Evolutionary conservation across 371 early-diverging fungal genomes (phyloP), one percentile per base, ranked within the genome.

Genomic region (Apophysomyces elegans): DNA sequence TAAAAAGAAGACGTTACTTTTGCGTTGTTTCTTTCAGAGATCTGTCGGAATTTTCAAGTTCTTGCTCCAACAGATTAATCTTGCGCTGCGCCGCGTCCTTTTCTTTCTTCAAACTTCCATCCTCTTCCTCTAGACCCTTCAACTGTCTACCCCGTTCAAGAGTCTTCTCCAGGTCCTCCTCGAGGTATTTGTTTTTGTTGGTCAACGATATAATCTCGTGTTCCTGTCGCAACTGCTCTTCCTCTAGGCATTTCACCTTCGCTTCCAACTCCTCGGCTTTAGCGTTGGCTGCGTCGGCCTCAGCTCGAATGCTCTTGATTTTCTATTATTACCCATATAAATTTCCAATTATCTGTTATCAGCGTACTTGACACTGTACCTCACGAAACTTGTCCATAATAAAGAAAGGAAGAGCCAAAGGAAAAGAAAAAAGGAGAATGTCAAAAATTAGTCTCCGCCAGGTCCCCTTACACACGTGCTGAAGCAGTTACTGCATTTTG

Each of bases 181-280:
- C 88, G 9, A 88, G 78, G 32, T 86, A 76, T 39, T 70, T 71
- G 57, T 89, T 79, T 72, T 86, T 79, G 77, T 89, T 91, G 64
- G 82, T 81, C 58, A 88, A 77, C 8, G 91, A 90, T 16, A 84
- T 86, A 37, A 90, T 78, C 63, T 91, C 89, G 64, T 91, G 91
- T 43, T 93, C 94, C 69, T 90, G 90, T 41, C 79, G 74, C 41
- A 79, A 83, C 58, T 84, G 76, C 59, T 83, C 73, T 46, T 85
- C 80, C 65, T 82, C 76, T 14, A 86, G 59, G 63, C 69, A 73
- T 77, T 91, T 93, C 63, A 83, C 75, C 50, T 85, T 81, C 41
- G 61, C 62, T 71, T 90, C 91, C 37, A 85, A 80, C 16, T 77
- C 73, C 21, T 89, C 91, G 39, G 90, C 93, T 37, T 86, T 85